These are phyloP conservation scores for Seiridium unicorne DNA, from an alignment of 2,329 filamentous ascomycete genomes.

Conservation along the genomic window DNA sequence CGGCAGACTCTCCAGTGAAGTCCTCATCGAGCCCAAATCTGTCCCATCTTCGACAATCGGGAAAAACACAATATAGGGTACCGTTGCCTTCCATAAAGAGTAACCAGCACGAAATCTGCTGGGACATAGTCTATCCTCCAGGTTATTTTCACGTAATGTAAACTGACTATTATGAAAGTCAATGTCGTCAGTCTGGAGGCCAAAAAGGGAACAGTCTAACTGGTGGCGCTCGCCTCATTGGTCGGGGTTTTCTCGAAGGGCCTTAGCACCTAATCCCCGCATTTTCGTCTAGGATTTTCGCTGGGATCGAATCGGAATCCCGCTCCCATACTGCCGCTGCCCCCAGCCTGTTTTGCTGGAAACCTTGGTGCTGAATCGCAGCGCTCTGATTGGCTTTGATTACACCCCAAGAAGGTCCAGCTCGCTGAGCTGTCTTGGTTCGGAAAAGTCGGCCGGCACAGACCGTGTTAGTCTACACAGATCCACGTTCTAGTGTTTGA, in stretches of 20 bases:
- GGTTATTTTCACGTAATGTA: neutral
- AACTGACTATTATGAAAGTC: neutral
- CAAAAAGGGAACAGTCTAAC: neutral
- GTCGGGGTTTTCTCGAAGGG: no score
- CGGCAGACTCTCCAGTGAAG: neutral
- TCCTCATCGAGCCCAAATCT: neutral
- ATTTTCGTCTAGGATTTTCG: neutral
- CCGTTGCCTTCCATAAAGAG: neutral
- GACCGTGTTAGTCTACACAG: no score
- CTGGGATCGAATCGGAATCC: neutral
- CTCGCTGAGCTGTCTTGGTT: neutral
- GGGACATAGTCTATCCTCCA: neutral
- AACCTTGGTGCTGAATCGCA: neutral
- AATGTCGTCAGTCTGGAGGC: slow-evolving; percentile 1
- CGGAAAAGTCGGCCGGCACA: neutral
- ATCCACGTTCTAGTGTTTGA: no score
- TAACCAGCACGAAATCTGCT: neutral
- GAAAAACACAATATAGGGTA: neutral
- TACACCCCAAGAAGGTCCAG: neutral
- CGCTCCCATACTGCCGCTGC: neutral
- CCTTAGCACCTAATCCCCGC: no score
- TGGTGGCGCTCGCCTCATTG: neutral
- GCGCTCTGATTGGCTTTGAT: neutral
- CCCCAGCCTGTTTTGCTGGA: neutral
- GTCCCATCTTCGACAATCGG: neutral